Percentiles rank a stretch among this genome's conserved stretches.
These are phyloP conservation scores for Asterochloris sp. DNA, from an alignment of 139 green algal genomes.

Conservation along the genomic window DNA sequence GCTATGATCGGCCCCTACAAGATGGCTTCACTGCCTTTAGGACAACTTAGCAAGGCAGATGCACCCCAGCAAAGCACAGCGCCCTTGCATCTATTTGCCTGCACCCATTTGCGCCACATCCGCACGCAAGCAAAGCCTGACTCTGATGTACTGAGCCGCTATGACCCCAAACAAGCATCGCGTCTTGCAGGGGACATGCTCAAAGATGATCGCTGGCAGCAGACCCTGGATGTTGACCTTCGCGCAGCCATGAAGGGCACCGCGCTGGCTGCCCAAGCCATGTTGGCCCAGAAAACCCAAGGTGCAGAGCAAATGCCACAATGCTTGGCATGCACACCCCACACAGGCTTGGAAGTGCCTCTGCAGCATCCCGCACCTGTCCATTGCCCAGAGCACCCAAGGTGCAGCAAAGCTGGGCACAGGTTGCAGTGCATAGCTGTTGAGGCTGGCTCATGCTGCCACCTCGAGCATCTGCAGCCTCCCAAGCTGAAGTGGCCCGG, in stretches of 20 bases:
- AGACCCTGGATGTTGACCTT: conserved; percentile 69
- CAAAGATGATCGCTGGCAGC: conserved; percentile 43
- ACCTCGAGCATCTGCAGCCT: no score
- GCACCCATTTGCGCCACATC: no score
- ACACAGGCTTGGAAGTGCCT: neutral
- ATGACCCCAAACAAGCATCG: neutral
- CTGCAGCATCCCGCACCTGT: neutral
- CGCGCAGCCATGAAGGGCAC: conserved; percentile 48
- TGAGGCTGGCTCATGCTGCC: neutral
- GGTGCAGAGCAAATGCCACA: neutral
- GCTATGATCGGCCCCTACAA: no score
- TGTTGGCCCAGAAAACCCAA: conserved; percentile 5
- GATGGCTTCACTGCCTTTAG: no score
- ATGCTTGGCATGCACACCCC: neutral
- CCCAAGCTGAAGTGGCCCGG: no score
- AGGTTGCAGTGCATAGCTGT: neutral
- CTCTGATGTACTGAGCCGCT: conserved; percentile 14
- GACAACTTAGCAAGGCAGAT: no score
- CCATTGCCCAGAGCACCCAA: neutral
- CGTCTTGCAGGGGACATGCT: conserved; percentile 26
- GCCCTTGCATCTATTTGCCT: no score
- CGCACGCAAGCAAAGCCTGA: no score
- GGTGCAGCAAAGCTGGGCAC: neutral
- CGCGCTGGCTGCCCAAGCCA: conserved; percentile 27
- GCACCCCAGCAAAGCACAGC: no score